Base-by-base conservation (phyloP, 2,329 filamentous ascomycete genomes). In the Chlorencoelia australis region DNA sequence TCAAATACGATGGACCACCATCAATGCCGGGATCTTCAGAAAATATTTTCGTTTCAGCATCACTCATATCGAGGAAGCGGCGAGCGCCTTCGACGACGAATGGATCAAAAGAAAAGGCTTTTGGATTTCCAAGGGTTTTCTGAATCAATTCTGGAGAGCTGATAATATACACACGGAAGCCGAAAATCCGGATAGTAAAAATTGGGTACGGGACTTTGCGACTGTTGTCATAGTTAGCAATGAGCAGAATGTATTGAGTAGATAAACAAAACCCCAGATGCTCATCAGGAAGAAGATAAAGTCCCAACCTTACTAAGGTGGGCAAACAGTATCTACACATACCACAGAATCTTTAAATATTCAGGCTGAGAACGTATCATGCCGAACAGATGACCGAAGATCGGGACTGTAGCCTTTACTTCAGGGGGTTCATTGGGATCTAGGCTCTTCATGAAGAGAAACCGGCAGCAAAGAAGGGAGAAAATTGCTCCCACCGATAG, bases 361-460 rank as follows among this genome's bases (percentile, higher is more conserved):
- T 53, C 48, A 22, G 55, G 49, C 31, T 59, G 55, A 32, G 56
- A 49, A 29, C 51, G 46, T 25, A 66, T 42, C 45, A 68, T 54
- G 7, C 62, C 61, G 18, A 69, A 48, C 14, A 68, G 53, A 42
- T 70, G 67, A 2, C 67, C 67, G 26, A 69, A 43, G 19, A 63
- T 51, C 0, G 67, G 67, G 21, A 70, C 54, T 11, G 29, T 53
- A 0, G 62, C 53, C 16, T 57, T 57, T 16, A 68, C 18, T 0
- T 61, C 39, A 3, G 64, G 63, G 7, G 67, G 67, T 39, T 70
- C 67, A 31, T 29, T 33, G n/a, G n/a, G n/a, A n/a, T n/a, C n/a
- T n/a, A n/a, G n/a, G n/a, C n/a, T n/a, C n/a, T n/a, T n/a, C n/a
- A n/a, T n/a, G n/a, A n/a, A n/a, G n/a, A n/a, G n/a, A n/a, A n/a